phyloP scores from a whole-genome alignment of 2,329 filamentous ascomycete species.

The Westerdykella aurantiaca region DNA sequence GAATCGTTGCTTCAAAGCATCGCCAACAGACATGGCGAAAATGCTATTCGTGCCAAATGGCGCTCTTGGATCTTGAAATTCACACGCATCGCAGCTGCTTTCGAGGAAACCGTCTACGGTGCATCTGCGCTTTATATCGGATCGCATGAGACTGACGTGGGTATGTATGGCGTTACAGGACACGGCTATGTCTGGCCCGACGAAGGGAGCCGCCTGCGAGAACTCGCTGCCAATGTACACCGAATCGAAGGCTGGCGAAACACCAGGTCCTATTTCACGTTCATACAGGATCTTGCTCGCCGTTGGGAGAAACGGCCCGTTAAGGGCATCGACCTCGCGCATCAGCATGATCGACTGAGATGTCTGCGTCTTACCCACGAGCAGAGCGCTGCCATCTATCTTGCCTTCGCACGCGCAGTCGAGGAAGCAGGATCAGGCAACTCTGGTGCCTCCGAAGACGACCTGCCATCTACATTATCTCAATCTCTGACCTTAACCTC shows the following conservation, averaged over 20 bases:
- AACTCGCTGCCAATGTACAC: slow-evolving; percentile 85
- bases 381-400: slow-evolving; percentile 77
- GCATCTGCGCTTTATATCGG: slow-evolving; percentile 84
- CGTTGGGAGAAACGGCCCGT: slow-evolving; percentile 51
- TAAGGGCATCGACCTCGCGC: slow-evolving; percentile 78
- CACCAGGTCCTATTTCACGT: slow-evolving; percentile 91
- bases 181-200: slow-evolving; percentile 96
- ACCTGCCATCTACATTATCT: slow-evolving; percentile 14
- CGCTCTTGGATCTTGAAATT: slow-evolving; percentile 93
- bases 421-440: slow-evolving; percentile 40
- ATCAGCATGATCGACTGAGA: slow-evolving; percentile 86
- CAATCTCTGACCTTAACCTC: slow-evolving; percentile 21
- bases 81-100: slow-evolving; percentile 83
- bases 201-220: slow-evolving; percentile 70
- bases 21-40: slow-evolving; percentile 74
- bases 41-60: slow-evolving; percentile 87
- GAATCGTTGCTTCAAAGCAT: slow-evolving; percentile 78
- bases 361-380: slow-evolving; percentile 70
- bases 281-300: slow-evolving; percentile 59
- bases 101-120: slow-evolving; percentile 93
- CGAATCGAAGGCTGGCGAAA: slow-evolving; percentile 96
- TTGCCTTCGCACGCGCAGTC: slow-evolving; percentile 69
- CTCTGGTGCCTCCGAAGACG: slow-evolving; percentile 13
- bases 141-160: slow-evolving; percentile 55
- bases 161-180: slow-evolving; percentile 56